phyloP scores from a whole-genome alignment of 78 protist genomes.

The Dictyostelium purpureum region DNA sequence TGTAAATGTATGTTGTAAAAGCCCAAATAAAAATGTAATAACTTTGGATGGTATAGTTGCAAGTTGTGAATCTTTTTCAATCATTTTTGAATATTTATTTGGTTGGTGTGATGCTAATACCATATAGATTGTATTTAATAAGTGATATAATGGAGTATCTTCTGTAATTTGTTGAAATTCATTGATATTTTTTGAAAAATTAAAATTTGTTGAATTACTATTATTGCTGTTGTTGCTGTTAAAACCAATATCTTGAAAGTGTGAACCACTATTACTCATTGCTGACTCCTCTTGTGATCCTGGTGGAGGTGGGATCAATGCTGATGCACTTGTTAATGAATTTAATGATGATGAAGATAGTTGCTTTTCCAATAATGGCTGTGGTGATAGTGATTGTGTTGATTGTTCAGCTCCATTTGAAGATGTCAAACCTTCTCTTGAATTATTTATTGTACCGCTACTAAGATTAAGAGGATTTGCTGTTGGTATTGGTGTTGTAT shows the following conservation, averaged over 20 bases:
- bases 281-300: background rate
- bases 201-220: background rate
- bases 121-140: slow-evolving; percentile 30
- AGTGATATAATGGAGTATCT: slow-evolving; percentile 59
- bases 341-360: background rate
- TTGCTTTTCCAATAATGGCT: background rate
- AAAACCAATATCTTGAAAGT: background rate
- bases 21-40: slow-evolving; percentile 31
- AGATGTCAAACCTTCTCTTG: too few species aligned
- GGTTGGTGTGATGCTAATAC: slow-evolving; percentile 22
- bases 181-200: background rate
- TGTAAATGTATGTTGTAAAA: slow-evolving; percentile 12
- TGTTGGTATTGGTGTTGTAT: too few species aligned
- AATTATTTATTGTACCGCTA: too few species aligned
- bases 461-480: too few species aligned
- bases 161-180: slow-evolving; percentile 25
- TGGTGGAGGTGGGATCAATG: background rate
- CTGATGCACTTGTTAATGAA: slow-evolving; percentile 4
- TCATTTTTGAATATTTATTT: background rate
- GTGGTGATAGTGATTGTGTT: background rate
- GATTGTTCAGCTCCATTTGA: background rate
- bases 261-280: background rate
- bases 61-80: background rate
- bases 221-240: background rate
- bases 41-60: slow-evolving; percentile 39